Base-by-base conservation (phyloP, 306 rosid genomes). In the Lotus japonicus region DNA sequence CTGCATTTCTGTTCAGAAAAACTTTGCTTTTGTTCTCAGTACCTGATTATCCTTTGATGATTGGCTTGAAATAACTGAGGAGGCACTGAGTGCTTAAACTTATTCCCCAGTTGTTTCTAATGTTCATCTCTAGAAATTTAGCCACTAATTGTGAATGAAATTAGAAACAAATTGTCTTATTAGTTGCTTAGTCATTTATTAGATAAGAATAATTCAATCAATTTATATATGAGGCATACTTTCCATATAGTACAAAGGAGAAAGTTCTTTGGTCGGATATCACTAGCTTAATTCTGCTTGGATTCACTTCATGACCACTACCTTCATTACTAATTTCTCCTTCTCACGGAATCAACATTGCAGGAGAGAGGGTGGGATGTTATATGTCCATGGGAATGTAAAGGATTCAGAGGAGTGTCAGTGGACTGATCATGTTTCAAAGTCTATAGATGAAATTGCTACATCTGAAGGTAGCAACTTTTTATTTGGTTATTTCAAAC, bases 301-400 rank as follows among this genome's bases (percentile, higher is more conserved):
- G 48, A 53, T 65, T 58, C 60, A 52, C 43, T 26, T 12, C 7
- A 12, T 13, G 51, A 33, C 60, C 55, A 35, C 44, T 63, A 14
- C 42, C 55, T 42, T 10, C 4, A 12, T 64, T 13, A 36, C 19
- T 1, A 9, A 21, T 69, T 72, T 55, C 16, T 44, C 63, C 10
- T 43, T 26, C 26, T 21, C 26, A 23, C 68, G 67, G 61, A 60
- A 68, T 56, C 72, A 72, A 64, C 62, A 11, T 53, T 78, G 70
- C 92, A 88, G 97, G 88, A 74, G 63, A 76, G 96, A 74, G 42
- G 99, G 99, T 56, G 99, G 99, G 72, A 68, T 80, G 9, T 77
- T 94, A 66, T 95, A 90, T 51, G 77, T 90, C 77, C 99, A 88
- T 61, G 96, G 85, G 49, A 94, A 90, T 74, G 85, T 88, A 36